Evolutionary conservation across 495 filamentous ascomycete species (phyloP).

Genomic region (Aspergillus wentii): DNA sequence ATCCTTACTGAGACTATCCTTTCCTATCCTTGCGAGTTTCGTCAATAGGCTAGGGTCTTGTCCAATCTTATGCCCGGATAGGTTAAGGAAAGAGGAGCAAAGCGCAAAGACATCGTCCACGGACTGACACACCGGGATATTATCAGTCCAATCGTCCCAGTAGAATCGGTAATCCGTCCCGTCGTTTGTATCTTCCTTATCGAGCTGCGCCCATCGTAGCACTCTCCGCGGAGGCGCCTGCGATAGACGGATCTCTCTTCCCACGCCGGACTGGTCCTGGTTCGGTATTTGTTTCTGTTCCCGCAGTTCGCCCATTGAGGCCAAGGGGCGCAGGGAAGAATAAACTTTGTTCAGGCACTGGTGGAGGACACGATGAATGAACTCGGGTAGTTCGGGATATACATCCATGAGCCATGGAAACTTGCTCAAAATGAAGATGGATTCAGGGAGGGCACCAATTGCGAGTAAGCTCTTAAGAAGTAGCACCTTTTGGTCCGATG

Average conservation of each 20-base stretch:
- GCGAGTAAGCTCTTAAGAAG: slow-evolving; percentile 81
- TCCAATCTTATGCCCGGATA: slow-evolving; percentile 83
- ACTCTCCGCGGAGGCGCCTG: slow-evolving; percentile 54
- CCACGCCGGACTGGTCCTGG: slow-evolving; percentile 54
- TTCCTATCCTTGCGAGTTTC: slow-evolving; percentile 78
- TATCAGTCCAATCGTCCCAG: slow-evolving; percentile 96
- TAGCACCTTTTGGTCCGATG: slow-evolving; percentile 82
- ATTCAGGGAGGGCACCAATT: slow-evolving; percentile 89
- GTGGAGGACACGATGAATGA: slow-evolving; percentile 79
- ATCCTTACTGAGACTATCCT: slow-evolving; percentile 65
- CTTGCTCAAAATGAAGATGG: slow-evolving; percentile 85
- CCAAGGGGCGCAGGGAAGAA: slow-evolving; percentile 43
- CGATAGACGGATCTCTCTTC: slow-evolving; percentile 57
- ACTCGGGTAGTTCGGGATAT: slow-evolving; percentile 69
- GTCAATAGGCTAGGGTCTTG: slow-evolving; percentile 71
- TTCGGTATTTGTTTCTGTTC: slow-evolving; percentile 48
- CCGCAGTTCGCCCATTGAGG: slow-evolving; percentile 31
- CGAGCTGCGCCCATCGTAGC: slow-evolving; percentile 73
- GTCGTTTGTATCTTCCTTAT: slow-evolving; percentile 67
- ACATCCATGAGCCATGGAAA: slow-evolving; percentile 87
- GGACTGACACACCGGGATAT: slow-evolving; percentile 82
- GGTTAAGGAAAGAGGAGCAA: slow-evolving; percentile 76
- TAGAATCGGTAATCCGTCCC: slow-evolving; percentile 82
- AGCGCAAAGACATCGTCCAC: slow-evolving; percentile 88
- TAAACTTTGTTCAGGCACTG: slow-evolving; percentile 73